Conservation (phyloP, 176 grass and related monocot species). For the Ampelocalamus luodianensis region DNA sequence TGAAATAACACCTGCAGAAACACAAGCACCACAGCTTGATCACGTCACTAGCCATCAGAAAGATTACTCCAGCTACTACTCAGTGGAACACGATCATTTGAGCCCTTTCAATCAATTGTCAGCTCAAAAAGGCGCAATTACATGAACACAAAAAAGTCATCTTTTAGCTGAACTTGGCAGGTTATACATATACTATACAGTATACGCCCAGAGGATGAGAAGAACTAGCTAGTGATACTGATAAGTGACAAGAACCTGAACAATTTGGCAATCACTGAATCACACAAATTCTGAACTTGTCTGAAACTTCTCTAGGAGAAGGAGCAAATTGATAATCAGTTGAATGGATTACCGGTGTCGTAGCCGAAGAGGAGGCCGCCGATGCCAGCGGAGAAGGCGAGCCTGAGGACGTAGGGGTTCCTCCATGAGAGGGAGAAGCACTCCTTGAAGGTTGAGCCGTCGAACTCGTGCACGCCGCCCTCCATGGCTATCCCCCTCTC, state of each 20-base stretch:
- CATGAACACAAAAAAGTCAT: neutral
- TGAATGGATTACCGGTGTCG: constrained; percentile 63
- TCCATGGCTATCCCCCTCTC: constrained; percentile 54
- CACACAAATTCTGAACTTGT: neutral
- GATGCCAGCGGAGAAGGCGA: constrained; percentile 87
- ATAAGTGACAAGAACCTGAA: neutral
- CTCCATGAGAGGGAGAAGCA: constrained; percentile 80
- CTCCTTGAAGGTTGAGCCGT: constrained; percentile 71
- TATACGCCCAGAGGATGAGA: too few relatives aligned
- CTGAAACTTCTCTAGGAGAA: too few relatives aligned
- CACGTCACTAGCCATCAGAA: neutral
- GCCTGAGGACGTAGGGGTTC: constrained; percentile 79
- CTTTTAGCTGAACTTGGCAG: neutral
- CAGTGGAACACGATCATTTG: neutral
- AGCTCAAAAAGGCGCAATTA: neutral
- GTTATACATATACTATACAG: too few relatives aligned
- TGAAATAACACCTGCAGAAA: constrained; percentile 73
- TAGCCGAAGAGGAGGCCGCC: constrained; percentile 93
- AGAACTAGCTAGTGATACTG: neutral
- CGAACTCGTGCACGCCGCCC: constrained; percentile 66
- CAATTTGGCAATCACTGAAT: neutral
- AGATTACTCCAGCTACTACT: too few relatives aligned
- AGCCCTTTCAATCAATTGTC: too few relatives aligned
- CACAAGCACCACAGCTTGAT: neutral
- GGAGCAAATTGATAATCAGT: neutral